Conservation (phyloP, 1,284 basidiomycete species). For the Wolfiporia cocos region DNA sequence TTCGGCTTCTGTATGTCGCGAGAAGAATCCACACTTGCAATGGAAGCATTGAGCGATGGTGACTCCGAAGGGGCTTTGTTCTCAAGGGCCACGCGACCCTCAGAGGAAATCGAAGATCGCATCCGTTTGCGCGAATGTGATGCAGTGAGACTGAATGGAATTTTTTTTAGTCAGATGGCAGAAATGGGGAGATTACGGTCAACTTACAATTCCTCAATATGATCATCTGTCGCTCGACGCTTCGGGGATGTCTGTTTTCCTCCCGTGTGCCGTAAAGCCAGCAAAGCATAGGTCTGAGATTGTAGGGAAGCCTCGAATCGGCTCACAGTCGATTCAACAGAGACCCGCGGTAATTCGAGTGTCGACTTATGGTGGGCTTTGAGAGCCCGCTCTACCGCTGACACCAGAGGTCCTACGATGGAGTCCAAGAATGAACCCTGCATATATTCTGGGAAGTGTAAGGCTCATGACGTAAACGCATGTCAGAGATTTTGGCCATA, state of each 20-base stretch:
- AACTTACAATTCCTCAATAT: conserved; percentile 11
- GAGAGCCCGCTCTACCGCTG: conserved; percentile 28
- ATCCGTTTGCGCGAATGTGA: conserved; percentile 19
- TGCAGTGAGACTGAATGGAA: conserved; percentile 1
- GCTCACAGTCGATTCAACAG: conserved; percentile 26
- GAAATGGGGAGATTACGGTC: background rate
- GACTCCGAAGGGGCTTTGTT: conserved; percentile 22
- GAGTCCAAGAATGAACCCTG: conserved; percentile 44
- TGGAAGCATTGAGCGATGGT: conserved; percentile 30
- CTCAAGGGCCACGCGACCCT: conserved; percentile 9
- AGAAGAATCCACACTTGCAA: conserved; percentile 18
- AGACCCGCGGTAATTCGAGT: conserved; percentile 24
- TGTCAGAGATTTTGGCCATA: conserved; percentile 16
- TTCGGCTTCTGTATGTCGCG: conserved; percentile 25
- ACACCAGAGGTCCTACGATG: conserved; percentile 35
- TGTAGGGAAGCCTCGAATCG: conserved; percentile 13
- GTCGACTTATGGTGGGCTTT: conserved; percentile 16
- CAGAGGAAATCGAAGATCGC: conserved; percentile 18
- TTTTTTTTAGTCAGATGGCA: background rate
- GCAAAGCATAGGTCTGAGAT: conserved; percentile 11
- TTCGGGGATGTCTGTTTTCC: conserved; percentile 17
- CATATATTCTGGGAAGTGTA: conserved; percentile 42
- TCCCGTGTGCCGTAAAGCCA: conserved; percentile 10
- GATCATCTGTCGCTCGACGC: conserved; percentile 19
- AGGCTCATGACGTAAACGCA: conserved; percentile 4